Percentiles rank a stretch among this genome's conserved stretches.
These are phyloP conservation scores for Amylostereum chailletii DNA, from an alignment of 1,284 basidiomycete species.

Conservation along the genomic window DNA sequence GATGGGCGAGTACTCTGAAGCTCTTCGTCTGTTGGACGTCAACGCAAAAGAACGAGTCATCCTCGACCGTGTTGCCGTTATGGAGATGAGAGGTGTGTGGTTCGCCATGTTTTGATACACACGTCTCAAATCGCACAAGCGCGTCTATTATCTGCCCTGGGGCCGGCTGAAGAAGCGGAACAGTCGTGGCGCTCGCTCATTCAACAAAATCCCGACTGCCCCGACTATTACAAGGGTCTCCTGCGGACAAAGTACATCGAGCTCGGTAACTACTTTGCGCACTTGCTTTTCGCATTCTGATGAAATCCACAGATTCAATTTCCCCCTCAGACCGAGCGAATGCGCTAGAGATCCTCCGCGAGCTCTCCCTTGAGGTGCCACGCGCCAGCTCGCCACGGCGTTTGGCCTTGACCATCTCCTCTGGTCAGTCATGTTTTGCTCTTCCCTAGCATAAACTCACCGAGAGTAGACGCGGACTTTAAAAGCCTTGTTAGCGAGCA, in stretches of 20 bases:
- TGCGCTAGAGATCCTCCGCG: conserved; percentile 50
- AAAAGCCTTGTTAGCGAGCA: conserved; percentile 61
- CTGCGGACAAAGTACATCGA: conserved; percentile 60
- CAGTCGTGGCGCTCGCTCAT: conserved; percentile 76
- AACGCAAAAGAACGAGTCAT: conserved; percentile 60
- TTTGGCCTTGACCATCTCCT: conserved; percentile 42
- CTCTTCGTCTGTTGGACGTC: conserved; percentile 53
- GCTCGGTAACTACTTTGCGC: conserved; percentile 36
- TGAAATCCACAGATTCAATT: conserved; percentile 26
- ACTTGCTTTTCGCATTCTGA: neutral
- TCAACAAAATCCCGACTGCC: conserved; percentile 80
- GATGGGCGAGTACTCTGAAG: conserved; percentile 56
- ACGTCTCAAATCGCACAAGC: conserved; percentile 34
- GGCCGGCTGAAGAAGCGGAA: conserved; percentile 58
- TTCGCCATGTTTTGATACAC: conserved; percentile 7
- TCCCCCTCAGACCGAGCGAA: conserved; percentile 41
- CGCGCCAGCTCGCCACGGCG: conserved; percentile 68
- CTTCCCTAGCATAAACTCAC: neutral
- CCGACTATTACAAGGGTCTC: conserved; percentile 74
- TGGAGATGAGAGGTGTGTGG: conserved; percentile 59
- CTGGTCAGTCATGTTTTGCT: neutral
- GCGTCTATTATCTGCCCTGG: conserved; percentile 60
- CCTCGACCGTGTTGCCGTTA: conserved; percentile 63
- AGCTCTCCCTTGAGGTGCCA: conserved; percentile 57
- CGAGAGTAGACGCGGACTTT: conserved; percentile 51